These are phyloP conservation scores for Parastagonospora nodorum DNA, from an alignment of 2,329 filamentous ascomycete species.

Conservation along the genomic window DNA sequence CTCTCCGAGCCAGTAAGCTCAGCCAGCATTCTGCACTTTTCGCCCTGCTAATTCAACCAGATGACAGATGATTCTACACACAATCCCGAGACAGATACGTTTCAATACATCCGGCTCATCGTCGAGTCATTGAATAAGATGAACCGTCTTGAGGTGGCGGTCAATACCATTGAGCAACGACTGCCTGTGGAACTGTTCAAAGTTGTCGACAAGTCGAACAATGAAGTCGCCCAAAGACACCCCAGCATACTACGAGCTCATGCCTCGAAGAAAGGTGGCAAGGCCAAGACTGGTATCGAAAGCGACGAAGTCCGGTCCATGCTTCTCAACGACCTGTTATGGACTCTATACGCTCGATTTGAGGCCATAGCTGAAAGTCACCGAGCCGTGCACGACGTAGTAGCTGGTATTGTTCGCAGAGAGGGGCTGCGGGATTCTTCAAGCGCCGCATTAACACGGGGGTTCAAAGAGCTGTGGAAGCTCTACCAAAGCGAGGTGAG, in stretches of 20 bases:
- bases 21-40: neutral
- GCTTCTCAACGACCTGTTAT: constrained; percentile 88
- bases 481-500: constrained; percentile 84
- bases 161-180: constrained; percentile 89
- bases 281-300: constrained; percentile 66
- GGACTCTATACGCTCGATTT: constrained; percentile 93
- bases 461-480: constrained; percentile 97
- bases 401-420: constrained; percentile 81
- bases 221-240: constrained; percentile 89
- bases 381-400: constrained; percentile 88
- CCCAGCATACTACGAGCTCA: constrained; percentile 72
- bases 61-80: constrained; percentile 86
- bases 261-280: constrained; percentile 60
- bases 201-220: constrained; percentile 92
- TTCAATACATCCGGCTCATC: constrained; percentile 86
- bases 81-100: constrained; percentile 94
- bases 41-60: constrained; percentile 30
- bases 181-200: constrained; percentile 91
- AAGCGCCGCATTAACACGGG: constrained; percentile 72
- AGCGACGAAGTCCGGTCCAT: constrained; percentile 75
- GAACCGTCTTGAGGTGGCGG: constrained; percentile 79
- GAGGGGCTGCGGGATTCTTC: constrained; percentile 67
- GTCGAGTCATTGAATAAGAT: constrained; percentile 91
- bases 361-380: constrained; percentile 97
- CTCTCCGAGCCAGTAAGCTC: constrained; percentile 48